phyloP scores from a whole-genome alignment of 495 filamentous ascomycete genomes.

The Hyaloscypha variabilis region DNA sequence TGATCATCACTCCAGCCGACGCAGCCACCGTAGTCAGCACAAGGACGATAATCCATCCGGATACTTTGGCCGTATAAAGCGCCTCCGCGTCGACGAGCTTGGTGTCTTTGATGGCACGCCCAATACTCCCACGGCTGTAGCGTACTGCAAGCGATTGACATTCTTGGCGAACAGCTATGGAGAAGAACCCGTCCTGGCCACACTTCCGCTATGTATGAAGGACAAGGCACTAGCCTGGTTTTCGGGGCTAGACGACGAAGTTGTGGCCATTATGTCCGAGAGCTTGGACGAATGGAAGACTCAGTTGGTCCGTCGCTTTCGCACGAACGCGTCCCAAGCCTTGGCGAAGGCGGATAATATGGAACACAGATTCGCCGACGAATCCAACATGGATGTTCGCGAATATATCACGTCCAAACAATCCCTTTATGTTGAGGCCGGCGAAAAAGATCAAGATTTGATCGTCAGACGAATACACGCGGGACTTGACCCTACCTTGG shows the following conservation, averaged over 20 bases:
- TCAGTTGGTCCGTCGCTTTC: neutral
- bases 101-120: too few relatives aligned
- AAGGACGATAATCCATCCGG: too few relatives aligned
- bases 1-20: too few relatives aligned
- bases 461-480: slow-evolving; percentile 6
- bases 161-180: neutral
- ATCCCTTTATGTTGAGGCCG: neutral
- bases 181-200: neutral
- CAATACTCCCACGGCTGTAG: neutral
- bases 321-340: neutral
- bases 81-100: too few relatives aligned
- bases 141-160: neutral
- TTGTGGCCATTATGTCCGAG: neutral
- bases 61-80: too few relatives aligned
- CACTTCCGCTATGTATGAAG: neutral
- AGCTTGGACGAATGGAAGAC: neutral
- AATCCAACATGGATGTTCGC: neutral
- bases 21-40: too few relatives aligned
- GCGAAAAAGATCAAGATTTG: slow-evolving; percentile 2
- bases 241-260: neutral
- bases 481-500: slow-evolving; percentile 2
- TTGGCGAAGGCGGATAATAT: neutral
- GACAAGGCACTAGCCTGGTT: neutral
- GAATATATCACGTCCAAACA: neutral
- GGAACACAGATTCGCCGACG: slow-evolving; percentile 1